Conservation (phyloP, 345 rosid species). For the Ailanthus altissimus region DNA sequence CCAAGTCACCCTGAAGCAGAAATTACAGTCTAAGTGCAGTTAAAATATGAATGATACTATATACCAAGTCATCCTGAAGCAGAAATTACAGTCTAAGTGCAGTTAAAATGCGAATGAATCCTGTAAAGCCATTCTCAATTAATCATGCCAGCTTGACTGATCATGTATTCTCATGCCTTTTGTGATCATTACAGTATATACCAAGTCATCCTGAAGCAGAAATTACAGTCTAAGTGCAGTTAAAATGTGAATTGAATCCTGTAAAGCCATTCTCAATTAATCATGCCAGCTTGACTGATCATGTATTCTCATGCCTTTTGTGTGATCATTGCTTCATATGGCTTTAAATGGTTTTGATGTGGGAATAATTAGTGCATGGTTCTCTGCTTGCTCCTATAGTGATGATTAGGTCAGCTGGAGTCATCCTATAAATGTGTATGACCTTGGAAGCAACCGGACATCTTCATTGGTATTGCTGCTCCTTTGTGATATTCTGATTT, state of each 20-base stretch:
- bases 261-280: neutral
- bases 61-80: too few relatives aligned
- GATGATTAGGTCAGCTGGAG: constrained; percentile 6
- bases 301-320: neutral
- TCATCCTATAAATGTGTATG: neutral
- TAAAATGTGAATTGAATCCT: neutral
- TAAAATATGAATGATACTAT: neutral
- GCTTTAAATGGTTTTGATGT: neutral
- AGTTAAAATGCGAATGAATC: neutral
- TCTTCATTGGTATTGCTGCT: too few relatives aligned
- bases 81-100: neutral
- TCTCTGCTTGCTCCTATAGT: neutral
- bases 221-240: neutral
- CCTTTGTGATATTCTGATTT: neutral
- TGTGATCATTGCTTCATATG: neutral
- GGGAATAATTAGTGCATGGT: neutral
- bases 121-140: neutral
- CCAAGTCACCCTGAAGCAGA: neutral
- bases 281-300: neutral
- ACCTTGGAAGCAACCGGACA: too few relatives aligned
- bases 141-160: neutral
- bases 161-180: neutral
- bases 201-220: neutral
- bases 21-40: neutral
- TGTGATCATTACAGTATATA: too few relatives aligned